Conservation (phyloP, 768 basidiomycete genomes). For the Suillus occidentalis region DNA sequence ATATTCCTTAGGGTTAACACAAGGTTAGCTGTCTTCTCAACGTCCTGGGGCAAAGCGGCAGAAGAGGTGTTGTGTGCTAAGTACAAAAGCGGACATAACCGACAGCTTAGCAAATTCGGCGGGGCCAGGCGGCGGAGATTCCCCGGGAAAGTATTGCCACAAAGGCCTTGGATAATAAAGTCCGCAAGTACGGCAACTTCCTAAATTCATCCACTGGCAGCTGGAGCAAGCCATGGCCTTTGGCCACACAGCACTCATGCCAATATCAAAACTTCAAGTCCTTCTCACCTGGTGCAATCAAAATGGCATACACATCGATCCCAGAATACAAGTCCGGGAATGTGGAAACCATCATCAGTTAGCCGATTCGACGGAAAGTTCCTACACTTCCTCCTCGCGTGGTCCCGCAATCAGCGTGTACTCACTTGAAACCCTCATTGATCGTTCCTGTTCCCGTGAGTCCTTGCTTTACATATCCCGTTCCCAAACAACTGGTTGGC, state of each 20-base stretch:
- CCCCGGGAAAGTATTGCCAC: slow-evolving; percentile 20
- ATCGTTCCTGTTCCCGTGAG: slow-evolving; percentile 27
- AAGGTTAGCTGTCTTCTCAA: not conserved
- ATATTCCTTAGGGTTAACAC: not conserved
- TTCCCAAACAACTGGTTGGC: not conserved
- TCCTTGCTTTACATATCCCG: slow-evolving; percentile 9
- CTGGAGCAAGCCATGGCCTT: too few relatives aligned
- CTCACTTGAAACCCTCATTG: slow-evolving; percentile 25
- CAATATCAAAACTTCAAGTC: slow-evolving; percentile 9
- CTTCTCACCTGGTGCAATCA: slow-evolving; percentile 51
- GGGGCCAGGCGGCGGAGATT: slow-evolving; percentile 6
- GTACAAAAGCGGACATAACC: slow-evolving; percentile 26
- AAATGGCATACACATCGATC: slow-evolving; percentile 48
- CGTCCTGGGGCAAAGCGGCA: not conserved
- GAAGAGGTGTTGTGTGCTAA: slow-evolving; percentile 12
- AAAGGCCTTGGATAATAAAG: slow-evolving; percentile 1
- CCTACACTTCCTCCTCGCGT: slow-evolving; percentile 11
- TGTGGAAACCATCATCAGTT: slow-evolving; percentile 10
- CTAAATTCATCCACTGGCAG: not conserved
- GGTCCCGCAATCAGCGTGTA: slow-evolving; percentile 23
- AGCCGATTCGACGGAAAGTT: slow-evolving; percentile 1
- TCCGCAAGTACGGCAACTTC: slow-evolving; percentile 7
- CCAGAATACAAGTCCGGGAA: slow-evolving; percentile 37
- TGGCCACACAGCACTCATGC: too few relatives aligned
- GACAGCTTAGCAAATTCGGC: slow-evolving; percentile 14